Base-by-base conservation (phyloP, 1,284 basidiomycete genomes). In the Trametes pubescens region DNA sequence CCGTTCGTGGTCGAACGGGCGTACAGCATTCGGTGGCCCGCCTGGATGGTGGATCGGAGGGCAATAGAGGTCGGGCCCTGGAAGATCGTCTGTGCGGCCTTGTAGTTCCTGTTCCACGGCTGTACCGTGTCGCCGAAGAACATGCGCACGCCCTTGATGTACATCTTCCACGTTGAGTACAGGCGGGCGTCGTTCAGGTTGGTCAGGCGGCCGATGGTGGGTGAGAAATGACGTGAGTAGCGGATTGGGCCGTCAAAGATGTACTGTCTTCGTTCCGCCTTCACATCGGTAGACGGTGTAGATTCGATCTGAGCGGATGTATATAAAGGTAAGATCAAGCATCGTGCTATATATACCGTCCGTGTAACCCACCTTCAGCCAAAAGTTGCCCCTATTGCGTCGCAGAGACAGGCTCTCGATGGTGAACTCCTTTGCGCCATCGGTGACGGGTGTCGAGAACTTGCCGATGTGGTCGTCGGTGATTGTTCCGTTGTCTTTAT, bases 131-230 rank as follows among this genome's bases (percentile, higher is more conserved):
- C 82, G 3, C 83, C 80, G 72, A 92, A 90, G 77, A 86, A 85
- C 9, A 82, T 73, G 2, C 80, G 82, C 3, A 92, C 77, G 35
- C 86, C 88, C 61, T 82, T 82, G 73, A 92, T 79, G 72, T 86
- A 89, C 66, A 92, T 82, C 74, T 92, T 92, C 91, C 91, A 93
- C 1, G 91, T 93, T 29, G 88, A 88, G 74, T 92, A 92, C n/a
- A 92, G 79, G 0, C 90, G 85, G 0, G 81, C 81, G 63, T 87
- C 84, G 72, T 86, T 82, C 59, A 87, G 73, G 62, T 86, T 85
- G 4, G 88, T 87, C 35, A 91, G 74, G 2, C 76, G 78, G 29
- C 89, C 90, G 51, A 90, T 80, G 0, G 86, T 88, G 0, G 89
- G 89, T 2, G 89, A 91, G 74, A 80, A 84, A 72, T 92, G 90